phyloP scores from a whole-genome alignment of 148 eudicot genomes.

The Spergularia marina region DNA sequence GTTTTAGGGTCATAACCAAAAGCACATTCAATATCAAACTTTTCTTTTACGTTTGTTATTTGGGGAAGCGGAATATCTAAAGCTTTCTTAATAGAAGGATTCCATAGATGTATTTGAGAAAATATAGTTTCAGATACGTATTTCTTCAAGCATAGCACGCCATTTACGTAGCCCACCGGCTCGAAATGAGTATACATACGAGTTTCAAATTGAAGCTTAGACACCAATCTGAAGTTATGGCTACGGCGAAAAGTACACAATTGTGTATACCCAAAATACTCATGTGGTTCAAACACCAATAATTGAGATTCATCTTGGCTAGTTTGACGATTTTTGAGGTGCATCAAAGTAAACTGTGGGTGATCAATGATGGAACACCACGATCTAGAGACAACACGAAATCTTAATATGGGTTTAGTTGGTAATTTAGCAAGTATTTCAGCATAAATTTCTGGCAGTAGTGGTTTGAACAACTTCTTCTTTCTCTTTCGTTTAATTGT shows the following conservation, averaged over 20 bases:
- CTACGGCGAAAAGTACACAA: constrained; percentile 8
- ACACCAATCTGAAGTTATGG: constrained; percentile 1
- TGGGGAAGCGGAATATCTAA: constrained; percentile 3
- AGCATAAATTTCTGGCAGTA: constrained; percentile 1
- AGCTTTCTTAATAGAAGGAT: constrained; percentile 19
- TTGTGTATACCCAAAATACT: background rate
- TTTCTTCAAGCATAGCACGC: constrained; percentile 6
- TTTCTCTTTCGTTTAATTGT: background rate
- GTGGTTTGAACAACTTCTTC: background rate
- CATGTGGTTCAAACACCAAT: constrained; percentile 9
- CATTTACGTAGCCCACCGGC: constrained; percentile 12
- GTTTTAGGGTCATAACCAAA: constrained; percentile 18
- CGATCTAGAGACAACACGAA: constrained; percentile 5
- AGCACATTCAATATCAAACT: constrained; percentile 12
- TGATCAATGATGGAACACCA: constrained; percentile 19
- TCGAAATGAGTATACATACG: background rate
- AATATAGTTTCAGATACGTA: background rate
- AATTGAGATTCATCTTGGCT: background rate
- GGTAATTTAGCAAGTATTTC: constrained; percentile 20
- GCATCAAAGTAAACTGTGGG: background rate
- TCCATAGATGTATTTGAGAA: constrained; percentile 9
- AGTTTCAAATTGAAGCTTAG: background rate
- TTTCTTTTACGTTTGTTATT: background rate
- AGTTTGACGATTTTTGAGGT: background rate
- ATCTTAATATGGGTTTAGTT: background rate